Evolutionary conservation across 768 basidiomycete species (phyloP).

Genomic region (Rhodotorula babjevae): DNA sequence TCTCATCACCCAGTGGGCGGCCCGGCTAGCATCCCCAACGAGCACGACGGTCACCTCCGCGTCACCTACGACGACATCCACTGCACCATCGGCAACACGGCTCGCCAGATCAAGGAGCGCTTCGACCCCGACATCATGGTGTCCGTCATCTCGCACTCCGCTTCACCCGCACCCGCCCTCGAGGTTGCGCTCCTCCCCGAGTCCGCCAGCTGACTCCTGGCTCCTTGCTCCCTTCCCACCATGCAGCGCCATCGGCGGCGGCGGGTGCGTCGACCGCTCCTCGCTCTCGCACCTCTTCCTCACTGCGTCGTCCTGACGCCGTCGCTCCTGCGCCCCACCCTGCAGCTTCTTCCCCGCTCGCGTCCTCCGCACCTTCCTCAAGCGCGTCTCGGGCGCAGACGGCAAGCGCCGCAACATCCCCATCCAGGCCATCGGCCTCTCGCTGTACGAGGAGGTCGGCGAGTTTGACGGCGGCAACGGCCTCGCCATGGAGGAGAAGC

Average conservation of each 20-base stretch:
- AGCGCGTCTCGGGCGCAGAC: constrained; percentile 71
- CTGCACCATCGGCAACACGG: constrained; percentile 36
- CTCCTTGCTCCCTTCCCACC: too few species aligned
- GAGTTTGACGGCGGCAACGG: constrained; percentile 25
- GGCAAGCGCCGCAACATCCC: constrained; percentile 55
- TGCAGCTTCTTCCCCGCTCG: constrained; percentile 89
- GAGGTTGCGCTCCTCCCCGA: too few species aligned
- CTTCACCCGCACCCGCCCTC: neutral
- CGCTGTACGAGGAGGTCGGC: constrained; percentile 78
- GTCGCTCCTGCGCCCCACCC: too few species aligned
- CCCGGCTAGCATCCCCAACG: neutral
- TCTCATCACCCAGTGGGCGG: neutral
- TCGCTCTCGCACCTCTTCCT: neutral
- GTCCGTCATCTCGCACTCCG: constrained; percentile 53
- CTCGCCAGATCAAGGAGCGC: constrained; percentile 60
- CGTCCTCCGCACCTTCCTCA: constrained; percentile 55
- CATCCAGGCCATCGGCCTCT: constrained; percentile 75
- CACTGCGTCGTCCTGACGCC: too few species aligned
- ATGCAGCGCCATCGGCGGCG: constrained; percentile 44
- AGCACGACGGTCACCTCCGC: constrained; percentile 22
- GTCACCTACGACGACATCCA: constrained; percentile 35
- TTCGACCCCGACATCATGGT: constrained; percentile 85
- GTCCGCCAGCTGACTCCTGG: neutral
- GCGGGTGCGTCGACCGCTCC: constrained; percentile 17
- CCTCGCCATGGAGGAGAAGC: constrained; percentile 39